phyloP scores from a whole-genome alignment of 306 rosid species.

The Sesbania bispinosa region DNA sequence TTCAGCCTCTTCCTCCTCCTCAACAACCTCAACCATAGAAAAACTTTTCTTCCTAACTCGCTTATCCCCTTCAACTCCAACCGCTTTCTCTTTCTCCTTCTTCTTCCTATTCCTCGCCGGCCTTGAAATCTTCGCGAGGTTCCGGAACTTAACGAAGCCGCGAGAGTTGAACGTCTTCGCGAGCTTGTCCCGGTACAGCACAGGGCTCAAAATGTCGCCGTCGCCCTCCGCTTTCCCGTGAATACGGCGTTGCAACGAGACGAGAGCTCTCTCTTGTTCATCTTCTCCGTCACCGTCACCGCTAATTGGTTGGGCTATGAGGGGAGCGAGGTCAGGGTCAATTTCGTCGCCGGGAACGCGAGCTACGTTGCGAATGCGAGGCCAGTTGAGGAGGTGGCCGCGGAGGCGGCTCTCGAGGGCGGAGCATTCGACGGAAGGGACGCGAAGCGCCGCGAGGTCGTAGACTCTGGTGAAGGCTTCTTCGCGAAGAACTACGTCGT shows the following conservation, averaged over 20 bases:
- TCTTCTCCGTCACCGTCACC: neutral
- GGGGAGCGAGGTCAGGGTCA: constrained; percentile 34
- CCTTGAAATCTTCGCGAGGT: constrained; percentile 83
- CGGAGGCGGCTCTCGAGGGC: constrained; percentile 75
- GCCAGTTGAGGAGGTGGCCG: constrained; percentile 95
- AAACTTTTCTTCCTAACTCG: constrained; percentile 36
- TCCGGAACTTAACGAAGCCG: constrained; percentile 71
- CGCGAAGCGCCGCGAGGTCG: constrained; percentile 74
- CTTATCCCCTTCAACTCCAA: constrained; percentile 23
- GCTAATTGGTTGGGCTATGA: constrained; percentile 26
- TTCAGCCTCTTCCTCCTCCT: constrained; percentile 44
- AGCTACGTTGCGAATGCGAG: constrained; percentile 83
- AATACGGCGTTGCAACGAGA: constrained; percentile 53
- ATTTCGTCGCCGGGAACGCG: constrained; percentile 85
- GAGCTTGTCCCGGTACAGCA: constrained; percentile 68
- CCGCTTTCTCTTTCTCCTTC: neutral
- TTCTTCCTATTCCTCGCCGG: constrained; percentile 54
- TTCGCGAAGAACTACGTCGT: constrained; percentile 33
- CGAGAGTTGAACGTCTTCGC: constrained; percentile 63
- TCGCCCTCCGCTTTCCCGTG: constrained; percentile 62
- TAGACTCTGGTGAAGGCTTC: constrained; percentile 62
- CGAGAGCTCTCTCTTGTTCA: constrained; percentile 5
- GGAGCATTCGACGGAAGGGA: constrained; percentile 66
- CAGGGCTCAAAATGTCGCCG: constrained; percentile 58
- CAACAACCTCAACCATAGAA: constrained; percentile 67